Base-by-base conservation (phyloP, 257 asterid genomes). In the Ehretia macrophylla region DNA sequence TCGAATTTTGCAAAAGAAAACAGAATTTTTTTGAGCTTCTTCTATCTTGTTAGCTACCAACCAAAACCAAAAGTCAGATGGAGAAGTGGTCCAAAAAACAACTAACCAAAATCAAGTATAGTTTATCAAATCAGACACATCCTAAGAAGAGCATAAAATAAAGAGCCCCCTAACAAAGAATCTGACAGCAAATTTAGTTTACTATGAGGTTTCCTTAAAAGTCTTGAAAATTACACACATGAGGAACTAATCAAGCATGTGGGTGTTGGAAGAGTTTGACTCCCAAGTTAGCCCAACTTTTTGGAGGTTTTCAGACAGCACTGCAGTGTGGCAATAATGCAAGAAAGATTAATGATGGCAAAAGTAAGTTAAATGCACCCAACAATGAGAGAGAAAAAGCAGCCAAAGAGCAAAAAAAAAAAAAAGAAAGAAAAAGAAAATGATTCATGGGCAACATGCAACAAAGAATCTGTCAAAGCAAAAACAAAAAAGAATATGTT, bases 401-500 rank as follows among this genome's bases (percentile, higher is more conserved):
- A 66, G 60, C 56, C 48, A 42, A 17, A 14, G 60, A 17, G 51
- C 40, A 19, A 17, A 32, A 63, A 55, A 53, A 65, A 40, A 58
- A 63, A 56, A 35, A 17, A 55, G 46, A 27, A 17, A 39, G 64
- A 52, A 51, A 67, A 40, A 57, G 62, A 59, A 60, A 60, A 64
- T 63, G 78, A 75, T 77, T 75, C 73, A 75, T 65, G 87, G 83
- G 77, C 82, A 74, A 80, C 65, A 69, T 72, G 47, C 77, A 81
- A 75, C 78, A 76, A 63, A 87, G 95, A 81, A 87, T 87, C 88
- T 83, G 73, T 56, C 78, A 83, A 83, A 85, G 74, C 84, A 77
- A 73, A 85, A 86, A 83, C 67, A 79, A 77, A 13, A 78, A 80
- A 76, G 87, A 81, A 81, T 80, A 73, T 42, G 95, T 77, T 88